Conservation (phyloP, 768 basidiomycete species). For the Amanita brunnescens region DNA sequence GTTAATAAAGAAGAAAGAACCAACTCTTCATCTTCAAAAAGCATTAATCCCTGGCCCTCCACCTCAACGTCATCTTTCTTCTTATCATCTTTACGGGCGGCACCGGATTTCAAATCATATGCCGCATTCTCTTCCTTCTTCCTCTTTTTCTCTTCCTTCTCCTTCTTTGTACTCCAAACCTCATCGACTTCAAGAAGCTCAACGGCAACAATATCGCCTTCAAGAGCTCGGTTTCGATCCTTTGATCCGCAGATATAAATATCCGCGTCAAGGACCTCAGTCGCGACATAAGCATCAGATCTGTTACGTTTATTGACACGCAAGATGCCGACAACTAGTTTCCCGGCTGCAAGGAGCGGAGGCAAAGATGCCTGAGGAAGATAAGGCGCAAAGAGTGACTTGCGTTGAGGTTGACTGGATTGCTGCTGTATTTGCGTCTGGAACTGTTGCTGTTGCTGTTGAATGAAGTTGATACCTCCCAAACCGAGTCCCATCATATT, state of each 20-base stretch:
- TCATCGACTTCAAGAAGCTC: constrained; percentile 97
- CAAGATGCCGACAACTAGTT: constrained; percentile 93
- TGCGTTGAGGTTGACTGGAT: constrained; percentile 87
- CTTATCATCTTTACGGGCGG: constrained; percentile 91
- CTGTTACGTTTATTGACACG: constrained; percentile 98
- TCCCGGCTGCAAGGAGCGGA: constrained; percentile 92
- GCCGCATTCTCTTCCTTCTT: constrained; percentile 99
- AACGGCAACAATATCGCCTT: constrained; percentile 97
- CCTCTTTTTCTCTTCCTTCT: constrained; percentile 99
- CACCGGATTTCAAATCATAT: constrained; percentile 72
- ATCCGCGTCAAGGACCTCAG: constrained; percentile 95
- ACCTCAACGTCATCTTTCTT: constrained; percentile 99
- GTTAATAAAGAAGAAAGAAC: constrained; percentile 14
- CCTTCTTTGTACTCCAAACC: constrained; percentile 98
- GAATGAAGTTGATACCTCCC: constrained; percentile 75
- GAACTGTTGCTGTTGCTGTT: constrained; percentile 92
- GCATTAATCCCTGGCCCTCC: constrained; percentile 92
- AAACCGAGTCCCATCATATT: constrained; percentile 91
- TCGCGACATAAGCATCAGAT: constrained; percentile 97
- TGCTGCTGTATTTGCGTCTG: constrained; percentile 94
- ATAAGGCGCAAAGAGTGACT: constrained; percentile 97
- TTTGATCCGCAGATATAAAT: constrained; percentile 99
- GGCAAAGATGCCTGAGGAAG: constrained; percentile 96
- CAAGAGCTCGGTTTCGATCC: constrained; percentile 95
- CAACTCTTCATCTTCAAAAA: constrained; percentile 97